Conservation (phyloP, 169 alveolate genomes). For the Miamiensis avidus region DNA sequence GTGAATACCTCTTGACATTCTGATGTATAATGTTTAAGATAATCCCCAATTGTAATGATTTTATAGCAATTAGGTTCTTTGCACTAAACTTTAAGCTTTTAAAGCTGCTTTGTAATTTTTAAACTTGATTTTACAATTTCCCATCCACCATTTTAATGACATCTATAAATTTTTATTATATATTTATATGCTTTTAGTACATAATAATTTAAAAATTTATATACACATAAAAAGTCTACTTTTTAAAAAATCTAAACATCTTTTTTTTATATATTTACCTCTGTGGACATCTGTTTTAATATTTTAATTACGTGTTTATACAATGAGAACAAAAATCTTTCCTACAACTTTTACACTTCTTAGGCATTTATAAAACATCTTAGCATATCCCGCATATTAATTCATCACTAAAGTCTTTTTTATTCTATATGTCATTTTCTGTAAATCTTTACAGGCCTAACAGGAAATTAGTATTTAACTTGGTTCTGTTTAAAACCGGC, state of each 20-base stretch:
- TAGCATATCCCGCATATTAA: not conserved
- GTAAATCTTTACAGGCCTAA: not conserved
- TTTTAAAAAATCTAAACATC: too few species aligned
- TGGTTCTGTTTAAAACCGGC: too few species aligned
- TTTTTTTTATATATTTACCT: too few species aligned
- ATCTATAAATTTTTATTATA: too few species aligned
- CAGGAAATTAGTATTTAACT: too few species aligned
- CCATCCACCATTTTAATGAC: too few species aligned
- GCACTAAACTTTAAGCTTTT: not conserved
- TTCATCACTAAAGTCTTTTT: not conserved
- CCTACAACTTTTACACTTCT: not conserved
- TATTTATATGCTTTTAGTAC: not conserved
- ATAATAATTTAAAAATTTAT: too few species aligned
- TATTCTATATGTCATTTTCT: not conserved
- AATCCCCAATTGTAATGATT: too few species aligned
- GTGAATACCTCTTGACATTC: not conserved
- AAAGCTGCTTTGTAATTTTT: too few species aligned
- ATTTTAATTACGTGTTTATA: not conserved
- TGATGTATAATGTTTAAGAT: not conserved
- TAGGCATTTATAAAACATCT: not conserved
- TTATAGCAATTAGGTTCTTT: not conserved
- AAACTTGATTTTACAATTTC: too few species aligned
- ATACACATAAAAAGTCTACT: too few species aligned
- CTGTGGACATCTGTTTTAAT: not conserved
- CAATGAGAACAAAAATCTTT: not conserved